Evolutionary conservation across 345 rosid species (phyloP).

Genomic region (Lumnitzera racemosa): DNA sequence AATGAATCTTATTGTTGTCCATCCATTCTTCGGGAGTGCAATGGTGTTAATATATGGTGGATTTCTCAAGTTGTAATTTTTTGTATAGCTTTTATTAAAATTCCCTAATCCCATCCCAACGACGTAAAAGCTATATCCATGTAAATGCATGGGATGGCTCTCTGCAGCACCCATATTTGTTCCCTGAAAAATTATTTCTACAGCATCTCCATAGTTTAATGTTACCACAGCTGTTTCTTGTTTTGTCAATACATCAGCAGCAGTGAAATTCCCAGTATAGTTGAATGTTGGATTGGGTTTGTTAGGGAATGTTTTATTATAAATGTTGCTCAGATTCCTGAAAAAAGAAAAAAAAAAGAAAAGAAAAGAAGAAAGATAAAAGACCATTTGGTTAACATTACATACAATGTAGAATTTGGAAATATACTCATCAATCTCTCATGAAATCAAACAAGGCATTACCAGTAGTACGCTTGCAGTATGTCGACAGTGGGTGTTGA

Average conservation of each 20-base stretch:
- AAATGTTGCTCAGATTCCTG: background rate
- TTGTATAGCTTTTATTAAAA: constrained; percentile 17
- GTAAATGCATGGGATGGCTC: constrained; percentile 40
- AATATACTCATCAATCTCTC: too few relatives aligned
- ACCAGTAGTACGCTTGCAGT: constrained; percentile 40
- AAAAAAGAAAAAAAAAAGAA: background rate
- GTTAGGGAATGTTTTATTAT: constrained; percentile 7
- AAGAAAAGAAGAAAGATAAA: too few relatives aligned
- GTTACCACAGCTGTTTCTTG: constrained; percentile 20
- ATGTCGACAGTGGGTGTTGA: constrained; percentile 14
- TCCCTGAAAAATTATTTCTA: constrained; percentile 37
- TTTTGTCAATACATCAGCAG: background rate
- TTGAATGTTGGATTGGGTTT: constrained; percentile 12
- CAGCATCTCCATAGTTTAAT: constrained; percentile 23
- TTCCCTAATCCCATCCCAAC: constrained; percentile 33
- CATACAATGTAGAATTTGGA: too few relatives aligned
- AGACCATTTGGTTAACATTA: too few relatives aligned
- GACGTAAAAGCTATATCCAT: constrained; percentile 36
- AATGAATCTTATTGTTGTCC: constrained; percentile 24
- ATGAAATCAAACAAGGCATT: background rate
- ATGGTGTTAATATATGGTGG: constrained; percentile 32
- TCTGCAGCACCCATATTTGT: constrained; percentile 19
- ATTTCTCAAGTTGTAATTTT: constrained; percentile 21
- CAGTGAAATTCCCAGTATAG: constrained; percentile 24
- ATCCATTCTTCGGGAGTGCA: constrained; percentile 21